Percentiles rank a stretch among this genome's conserved stretches.
These are phyloP conservation scores for Geranium incanum DNA, from an alignment of 441 rosid species.

Conservation along the genomic window DNA sequence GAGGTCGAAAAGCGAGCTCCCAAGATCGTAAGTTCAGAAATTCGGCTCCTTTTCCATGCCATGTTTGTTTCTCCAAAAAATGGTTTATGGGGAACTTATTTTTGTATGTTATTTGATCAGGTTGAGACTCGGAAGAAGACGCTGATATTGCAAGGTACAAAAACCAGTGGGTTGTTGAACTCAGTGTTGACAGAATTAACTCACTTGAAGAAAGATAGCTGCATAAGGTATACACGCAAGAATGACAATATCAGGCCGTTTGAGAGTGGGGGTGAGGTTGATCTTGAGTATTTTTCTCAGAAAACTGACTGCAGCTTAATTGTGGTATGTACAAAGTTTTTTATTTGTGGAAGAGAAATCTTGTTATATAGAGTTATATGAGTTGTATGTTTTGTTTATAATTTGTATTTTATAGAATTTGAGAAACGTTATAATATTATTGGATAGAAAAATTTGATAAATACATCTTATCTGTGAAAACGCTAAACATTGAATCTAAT, in stretches of 20 bases:
- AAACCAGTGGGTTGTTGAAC: conserved; percentile 62
- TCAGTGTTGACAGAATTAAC: conserved; percentile 54
- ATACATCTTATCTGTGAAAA: too few relatives aligned
- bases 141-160: conserved; percentile 78
- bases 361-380: background rate
- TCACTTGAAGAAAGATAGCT: conserved; percentile 66
- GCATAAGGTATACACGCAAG: conserved; percentile 70
- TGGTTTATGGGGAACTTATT: background rate
- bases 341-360: background rate
- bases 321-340: conserved; percentile 45
- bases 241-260: conserved; percentile 87
- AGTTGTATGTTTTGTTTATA: too few relatives aligned
- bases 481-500: too few relatives aligned
- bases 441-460: too few relatives aligned
- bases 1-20: conserved; percentile 76
- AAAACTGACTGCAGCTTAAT: conserved; percentile 91
- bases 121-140: conserved; percentile 92
- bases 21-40: conserved; percentile 40
- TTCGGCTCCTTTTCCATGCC: conserved; percentile 5
- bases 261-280: conserved; percentile 86
- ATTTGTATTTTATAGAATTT: background rate
- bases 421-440: too few relatives aligned
- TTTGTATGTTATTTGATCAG: conserved; percentile 23
- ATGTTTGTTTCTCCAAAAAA: conserved; percentile 5
- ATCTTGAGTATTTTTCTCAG: conserved; percentile 79